Conservation (phyloP, 1,284 basidiomycete species). For the Melanopsichium pennsylvanicum region DNA sequence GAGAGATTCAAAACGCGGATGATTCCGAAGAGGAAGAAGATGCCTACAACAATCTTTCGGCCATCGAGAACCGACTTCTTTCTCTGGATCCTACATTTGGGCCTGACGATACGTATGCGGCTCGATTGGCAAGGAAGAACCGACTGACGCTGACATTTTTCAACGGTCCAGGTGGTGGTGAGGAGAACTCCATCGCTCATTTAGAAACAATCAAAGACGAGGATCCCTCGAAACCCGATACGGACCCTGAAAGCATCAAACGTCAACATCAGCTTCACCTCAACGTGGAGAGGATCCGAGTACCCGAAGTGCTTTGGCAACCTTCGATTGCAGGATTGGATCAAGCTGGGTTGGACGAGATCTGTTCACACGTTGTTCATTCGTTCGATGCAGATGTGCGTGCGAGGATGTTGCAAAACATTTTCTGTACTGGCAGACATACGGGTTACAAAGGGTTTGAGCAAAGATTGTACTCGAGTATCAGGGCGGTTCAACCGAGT, state of each 20-base stretch:
- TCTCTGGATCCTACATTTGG: conserved; percentile 85
- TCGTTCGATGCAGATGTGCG: conserved; percentile 76
- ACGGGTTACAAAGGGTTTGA: conserved; percentile 78
- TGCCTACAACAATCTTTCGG: conserved; percentile 76
- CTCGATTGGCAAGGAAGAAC: conserved; percentile 78
- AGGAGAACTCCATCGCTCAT: conserved; percentile 20
- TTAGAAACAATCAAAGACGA: conserved; percentile 50
- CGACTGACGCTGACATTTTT: conserved; percentile 84
- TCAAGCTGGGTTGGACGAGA: conserved; percentile 89
- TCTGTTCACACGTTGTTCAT: conserved; percentile 84
- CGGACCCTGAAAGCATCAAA: conserved; percentile 68
- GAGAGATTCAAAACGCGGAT: conserved; percentile 87
- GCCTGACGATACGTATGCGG: conserved; percentile 80
- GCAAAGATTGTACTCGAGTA: conserved; percentile 74
- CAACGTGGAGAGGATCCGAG: conserved; percentile 90
- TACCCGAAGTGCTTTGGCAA: conserved; percentile 91
- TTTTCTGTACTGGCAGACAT: conserved; percentile 88
- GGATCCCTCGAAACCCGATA: conserved; percentile 68
- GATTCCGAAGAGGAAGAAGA: conserved; percentile 97
- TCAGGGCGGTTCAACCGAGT: conserved; percentile 50
- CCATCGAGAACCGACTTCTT: conserved; percentile 83
- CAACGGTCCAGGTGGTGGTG: conserved; percentile 66
- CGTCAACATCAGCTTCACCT: conserved; percentile 82
- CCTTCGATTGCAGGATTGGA: conserved; percentile 93
- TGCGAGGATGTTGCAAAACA: conserved; percentile 76